Conservation (phyloP, 2,329 filamentous ascomycete species). For the Aspergillus transmontanensis region DNA sequence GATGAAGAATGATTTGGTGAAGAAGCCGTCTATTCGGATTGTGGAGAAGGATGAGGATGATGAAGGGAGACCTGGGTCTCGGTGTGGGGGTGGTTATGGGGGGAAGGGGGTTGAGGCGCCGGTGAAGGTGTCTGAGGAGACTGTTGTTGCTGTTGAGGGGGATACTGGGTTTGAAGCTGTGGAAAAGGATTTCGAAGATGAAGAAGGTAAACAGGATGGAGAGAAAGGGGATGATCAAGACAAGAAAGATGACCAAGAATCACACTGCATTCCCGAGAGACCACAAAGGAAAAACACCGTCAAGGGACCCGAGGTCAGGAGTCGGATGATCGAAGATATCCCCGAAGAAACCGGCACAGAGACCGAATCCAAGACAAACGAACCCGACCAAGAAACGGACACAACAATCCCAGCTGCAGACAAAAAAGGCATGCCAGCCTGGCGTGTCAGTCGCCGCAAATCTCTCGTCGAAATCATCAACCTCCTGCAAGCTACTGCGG, state of each 20-base stretch:
- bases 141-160: neutral
- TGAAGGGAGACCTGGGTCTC: neutral
- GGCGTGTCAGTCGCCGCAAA: slow-evolving; percentile 20
- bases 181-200: neutral
- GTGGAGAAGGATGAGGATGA: neutral
- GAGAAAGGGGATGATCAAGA: neutral
- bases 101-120: neutral
- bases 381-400: neutral
- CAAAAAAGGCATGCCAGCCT: slow-evolving; percentile 8
- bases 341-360: slow-evolving; percentile 19
- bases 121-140: neutral
- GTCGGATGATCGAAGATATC: slow-evolving; percentile 23
- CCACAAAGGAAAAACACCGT: neutral
- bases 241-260: neutral
- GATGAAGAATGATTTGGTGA: neutral
- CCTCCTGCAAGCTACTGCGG: slow-evolving; percentile 14
- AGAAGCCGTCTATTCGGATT: neutral
- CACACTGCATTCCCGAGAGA: neutral
- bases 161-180: neutral
- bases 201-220: neutral
- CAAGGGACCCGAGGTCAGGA: slow-evolving; percentile 15
- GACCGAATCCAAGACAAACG: neutral
- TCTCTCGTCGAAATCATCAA: slow-evolving; percentile 25
- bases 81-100: neutral
- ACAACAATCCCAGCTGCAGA: neutral